phyloP scores from a whole-genome alignment of 106 monocot genomes.

The Dendrobium officinale region DNA sequence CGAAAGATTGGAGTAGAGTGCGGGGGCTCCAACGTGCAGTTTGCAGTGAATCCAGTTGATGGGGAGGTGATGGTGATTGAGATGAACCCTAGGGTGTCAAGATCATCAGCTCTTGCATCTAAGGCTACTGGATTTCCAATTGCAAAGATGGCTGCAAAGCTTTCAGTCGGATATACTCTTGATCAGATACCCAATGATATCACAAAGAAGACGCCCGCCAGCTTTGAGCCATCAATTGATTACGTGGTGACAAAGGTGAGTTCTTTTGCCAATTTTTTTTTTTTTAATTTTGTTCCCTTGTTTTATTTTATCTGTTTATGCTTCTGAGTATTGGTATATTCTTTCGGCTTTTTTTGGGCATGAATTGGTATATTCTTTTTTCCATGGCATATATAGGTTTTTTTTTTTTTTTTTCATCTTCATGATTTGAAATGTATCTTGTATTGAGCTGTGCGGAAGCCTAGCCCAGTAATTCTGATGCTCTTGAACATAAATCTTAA shows the following conservation, averaged over 20 bases:
- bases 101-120: conserved; percentile 88
- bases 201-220: conserved; percentile 97
- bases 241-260: conserved; percentile 94
- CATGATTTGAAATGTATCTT: background rate
- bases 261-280: background rate
- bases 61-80: conserved; percentile 99
- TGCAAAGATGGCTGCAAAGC: conserved; percentile 96
- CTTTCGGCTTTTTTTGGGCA: background rate
- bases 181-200: conserved; percentile 99
- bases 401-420: background rate
- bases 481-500: no score
- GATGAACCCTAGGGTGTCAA: conserved; percentile 97
- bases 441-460: no score
- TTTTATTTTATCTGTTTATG: background rate
- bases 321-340: background rate
- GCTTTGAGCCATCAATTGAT: conserved; percentile 97
- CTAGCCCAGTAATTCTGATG: no score
- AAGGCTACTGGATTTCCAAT: conserved; percentile 98
- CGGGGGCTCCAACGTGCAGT: conserved; percentile 98
- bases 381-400: background rate
- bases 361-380: background rate
- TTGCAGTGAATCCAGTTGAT: conserved; percentile 85
- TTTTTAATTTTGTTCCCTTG: background rate
- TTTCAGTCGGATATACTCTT: conserved; percentile 89
- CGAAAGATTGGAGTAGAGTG: conserved; percentile 97